Conservation (phyloP, 257 asterid genomes). For the Leonotis leonurus region DNA sequence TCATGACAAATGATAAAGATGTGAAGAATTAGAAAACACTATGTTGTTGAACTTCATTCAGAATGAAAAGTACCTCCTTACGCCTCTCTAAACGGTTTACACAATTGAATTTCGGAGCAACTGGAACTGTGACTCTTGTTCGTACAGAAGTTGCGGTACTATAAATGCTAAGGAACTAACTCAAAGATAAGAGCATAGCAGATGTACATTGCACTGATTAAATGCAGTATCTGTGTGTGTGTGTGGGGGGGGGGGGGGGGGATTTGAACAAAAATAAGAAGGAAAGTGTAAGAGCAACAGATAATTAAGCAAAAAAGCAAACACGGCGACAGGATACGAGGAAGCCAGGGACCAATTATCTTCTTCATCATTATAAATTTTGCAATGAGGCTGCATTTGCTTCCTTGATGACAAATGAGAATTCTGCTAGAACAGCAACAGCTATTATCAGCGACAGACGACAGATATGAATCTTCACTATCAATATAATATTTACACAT, state of each 20-base stretch:
- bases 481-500: background rate
- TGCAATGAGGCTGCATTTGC: constrained; percentile 28
- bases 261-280: too few relatives aligned
- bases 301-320: background rate
- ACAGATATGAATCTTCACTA: background rate
- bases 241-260: background rate
- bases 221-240: background rate
- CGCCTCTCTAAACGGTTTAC: constrained; percentile 74
- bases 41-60: background rate
- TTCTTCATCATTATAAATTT: constrained; percentile 47
- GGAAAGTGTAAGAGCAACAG: background rate
- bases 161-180: constrained; percentile 28
- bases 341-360: constrained; percentile 80
- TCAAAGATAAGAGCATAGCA: constrained; percentile 6
- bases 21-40: background rate
- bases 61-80: constrained; percentile 54
- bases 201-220: background rate
- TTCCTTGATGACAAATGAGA: constrained; percentile 38
- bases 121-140: constrained; percentile 74
- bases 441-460: constrained; percentile 19
- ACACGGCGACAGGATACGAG: constrained; percentile 55
- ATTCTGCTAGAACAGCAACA: constrained; percentile 34
- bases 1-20: background rate
- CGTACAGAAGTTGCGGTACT: constrained; percentile 87
- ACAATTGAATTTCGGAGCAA: constrained; percentile 72